Percentiles rank a stretch among this genome's conserved stretches.
These are phyloP conservation scores for Boletus sensibilis DNA, from an alignment of 768 basidiomycete genomes.

Conservation along the genomic window DNA sequence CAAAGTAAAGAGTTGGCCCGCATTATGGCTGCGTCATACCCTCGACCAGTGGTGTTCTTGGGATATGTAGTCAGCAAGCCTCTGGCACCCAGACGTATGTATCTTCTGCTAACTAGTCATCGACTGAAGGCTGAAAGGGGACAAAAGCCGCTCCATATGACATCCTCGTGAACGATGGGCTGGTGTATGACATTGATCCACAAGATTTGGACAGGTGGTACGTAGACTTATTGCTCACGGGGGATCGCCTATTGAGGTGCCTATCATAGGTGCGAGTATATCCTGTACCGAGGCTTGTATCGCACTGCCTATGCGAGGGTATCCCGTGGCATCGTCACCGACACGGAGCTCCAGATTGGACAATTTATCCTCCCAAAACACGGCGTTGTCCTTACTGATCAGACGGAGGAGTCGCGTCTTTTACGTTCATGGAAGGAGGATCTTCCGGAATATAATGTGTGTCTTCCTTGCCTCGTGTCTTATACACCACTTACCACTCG, in stretches of 20 bases:
- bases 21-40: constrained; percentile 69
- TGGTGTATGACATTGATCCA: constrained; percentile 75
- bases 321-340: constrained; percentile 80
- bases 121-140: constrained; percentile 6
- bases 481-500: constrained; percentile 1
- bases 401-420: constrained; percentile 63
- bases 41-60: constrained; percentile 73
- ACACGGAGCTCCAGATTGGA: constrained; percentile 87
- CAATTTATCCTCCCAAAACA: constrained; percentile 76
- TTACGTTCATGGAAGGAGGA: constrained; percentile 64
- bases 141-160: constrained; percentile 69
- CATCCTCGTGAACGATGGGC: constrained; percentile 73
- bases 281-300: constrained; percentile 78
- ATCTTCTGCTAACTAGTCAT: background rate
- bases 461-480: constrained; percentile 22
- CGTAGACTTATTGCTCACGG: constrained; percentile 6
- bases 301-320: constrained; percentile 81
- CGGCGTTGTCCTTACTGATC: constrained; percentile 52
- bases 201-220: constrained; percentile 73
- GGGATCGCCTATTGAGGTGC: background rate
- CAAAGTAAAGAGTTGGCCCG: constrained; percentile 79
- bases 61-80: constrained; percentile 81
- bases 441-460: constrained; percentile 61
- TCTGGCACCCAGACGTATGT: constrained; percentile 59
- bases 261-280: constrained; percentile 79